Evolutionary conservation across 2,329 filamentous ascomycete genomes (phyloP).

Genomic region (Trichoderma asperellum): DNA sequence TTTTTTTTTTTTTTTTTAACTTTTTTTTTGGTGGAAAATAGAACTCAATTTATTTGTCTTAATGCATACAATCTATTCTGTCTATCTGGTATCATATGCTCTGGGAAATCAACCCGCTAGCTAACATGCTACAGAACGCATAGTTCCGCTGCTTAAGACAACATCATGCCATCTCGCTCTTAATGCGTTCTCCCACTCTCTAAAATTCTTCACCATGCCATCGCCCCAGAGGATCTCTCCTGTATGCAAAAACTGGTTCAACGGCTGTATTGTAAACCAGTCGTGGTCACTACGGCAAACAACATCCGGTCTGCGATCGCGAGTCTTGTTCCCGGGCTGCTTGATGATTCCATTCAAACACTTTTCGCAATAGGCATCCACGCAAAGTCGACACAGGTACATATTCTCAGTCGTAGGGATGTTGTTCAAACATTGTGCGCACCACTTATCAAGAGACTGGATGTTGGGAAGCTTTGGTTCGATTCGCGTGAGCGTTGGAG

Average conservation of each 20-base stretch:
- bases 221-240: conserved; percentile 46
- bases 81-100: background rate
- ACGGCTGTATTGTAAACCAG: conserved; percentile 46
- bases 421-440: conserved; percentile 46
- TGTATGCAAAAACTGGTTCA: conserved; percentile 42
- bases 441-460: conserved; percentile 41
- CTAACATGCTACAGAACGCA: background rate
- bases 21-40: no score
- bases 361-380: conserved; percentile 45
- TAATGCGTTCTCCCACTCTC: conserved; percentile 44
- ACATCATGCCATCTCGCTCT: conserved; percentile 38
- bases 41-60: background rate
- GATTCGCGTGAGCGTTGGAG: conserved; percentile 36
- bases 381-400: conserved; percentile 44
- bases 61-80: background rate
- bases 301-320: conserved; percentile 37
- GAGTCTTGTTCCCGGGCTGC: conserved; percentile 39
- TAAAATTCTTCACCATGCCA: conserved; percentile 41
- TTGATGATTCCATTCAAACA: conserved; percentile 42
- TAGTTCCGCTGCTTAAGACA: background rate
- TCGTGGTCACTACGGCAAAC: conserved; percentile 45
- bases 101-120: background rate
- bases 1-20: no score
- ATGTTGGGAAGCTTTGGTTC: conserved; percentile 46
- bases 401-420: conserved; percentile 41